Evolutionary conservation across 345 rosid species (phyloP).

Genomic region (Mercurialis annua): DNA sequence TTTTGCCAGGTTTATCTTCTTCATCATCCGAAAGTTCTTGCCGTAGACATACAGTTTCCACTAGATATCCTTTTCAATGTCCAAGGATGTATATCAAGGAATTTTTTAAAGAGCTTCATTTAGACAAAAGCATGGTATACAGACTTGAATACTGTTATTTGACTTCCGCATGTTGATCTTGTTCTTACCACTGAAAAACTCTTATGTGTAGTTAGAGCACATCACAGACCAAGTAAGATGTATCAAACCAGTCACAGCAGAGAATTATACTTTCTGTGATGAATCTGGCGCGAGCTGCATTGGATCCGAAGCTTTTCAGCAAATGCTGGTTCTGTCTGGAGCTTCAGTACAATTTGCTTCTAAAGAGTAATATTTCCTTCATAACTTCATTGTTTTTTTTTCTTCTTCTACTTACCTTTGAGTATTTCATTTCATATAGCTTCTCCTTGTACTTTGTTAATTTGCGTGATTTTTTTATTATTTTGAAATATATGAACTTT

Average conservation of each 20-base stretch:
- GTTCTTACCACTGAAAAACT: conserved; percentile 19
- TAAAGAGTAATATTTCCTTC: conserved; percentile 48
- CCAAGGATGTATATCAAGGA: conserved; percentile 64
- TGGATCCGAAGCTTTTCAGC: conserved; percentile 54
- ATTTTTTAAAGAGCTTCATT: conserved; percentile 57
- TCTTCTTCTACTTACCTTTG: neutral
- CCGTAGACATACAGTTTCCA: conserved; percentile 47
- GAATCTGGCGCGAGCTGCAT: conserved; percentile 47
- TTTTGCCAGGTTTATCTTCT: conserved; percentile 50
- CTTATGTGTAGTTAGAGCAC: conserved; percentile 39
- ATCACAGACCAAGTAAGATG: conserved; percentile 35
- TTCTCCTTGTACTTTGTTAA: neutral
- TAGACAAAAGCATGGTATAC: conserved; percentile 47
- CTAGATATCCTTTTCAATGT: conserved; percentile 55
- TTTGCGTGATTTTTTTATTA: neutral
- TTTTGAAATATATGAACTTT: too few species aligned
- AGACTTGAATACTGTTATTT: conserved; percentile 8
- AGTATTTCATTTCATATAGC: conserved; percentile 3
- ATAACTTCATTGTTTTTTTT: conserved; percentile 16
- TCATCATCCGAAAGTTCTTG: conserved; percentile 38
- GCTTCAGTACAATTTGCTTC: conserved; percentile 60
- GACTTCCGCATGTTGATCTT: conserved; percentile 5
- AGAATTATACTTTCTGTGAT: conserved; percentile 49
- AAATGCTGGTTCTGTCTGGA: conserved; percentile 64
- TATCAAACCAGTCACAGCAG: conserved; percentile 56